Percentiles rank a stretch among this genome's conserved stretches.
phyloP scores from a whole-genome alignment of 768 basidiomycete genomes.

The Serendipita vermifera region DNA sequence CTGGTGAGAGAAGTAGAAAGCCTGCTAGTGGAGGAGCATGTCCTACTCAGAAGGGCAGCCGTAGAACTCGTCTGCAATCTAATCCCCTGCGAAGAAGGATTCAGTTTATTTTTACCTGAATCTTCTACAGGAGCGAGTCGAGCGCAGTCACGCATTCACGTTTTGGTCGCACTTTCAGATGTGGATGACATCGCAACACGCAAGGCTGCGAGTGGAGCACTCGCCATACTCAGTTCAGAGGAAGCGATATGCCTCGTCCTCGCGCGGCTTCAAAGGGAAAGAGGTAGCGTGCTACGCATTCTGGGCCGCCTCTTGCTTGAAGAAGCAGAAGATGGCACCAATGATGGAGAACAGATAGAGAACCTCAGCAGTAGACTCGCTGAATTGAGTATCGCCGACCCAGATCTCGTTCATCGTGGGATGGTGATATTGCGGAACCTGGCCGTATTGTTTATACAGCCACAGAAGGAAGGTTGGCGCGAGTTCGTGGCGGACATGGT shows the following conservation, averaged over 20 bases:
- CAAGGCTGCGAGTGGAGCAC: constrained; percentile 79
- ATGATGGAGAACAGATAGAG: not conserved
- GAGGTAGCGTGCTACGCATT: constrained; percentile 48
- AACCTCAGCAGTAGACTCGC: constrained; percentile 17
- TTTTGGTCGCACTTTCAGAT: constrained; percentile 75
- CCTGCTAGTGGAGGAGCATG: constrained; percentile 69
- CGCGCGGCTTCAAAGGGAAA: constrained; percentile 51
- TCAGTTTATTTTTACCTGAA: constrained; percentile 47
- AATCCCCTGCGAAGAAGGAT: constrained; percentile 58
- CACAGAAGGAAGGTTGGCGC: constrained; percentile 27
- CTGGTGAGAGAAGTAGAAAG: constrained; percentile 45
- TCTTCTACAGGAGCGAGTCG: not conserved
- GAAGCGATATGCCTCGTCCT: constrained; percentile 47
- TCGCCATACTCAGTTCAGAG: constrained; percentile 64
- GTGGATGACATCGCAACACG: constrained; percentile 76
- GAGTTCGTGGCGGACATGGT: constrained; percentile 38
- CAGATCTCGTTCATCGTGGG: constrained; percentile 65
- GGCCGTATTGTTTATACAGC: constrained; percentile 31
- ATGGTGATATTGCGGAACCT: constrained; percentile 63
- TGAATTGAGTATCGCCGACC: constrained; percentile 20
- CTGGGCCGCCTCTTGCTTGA: constrained; percentile 25
- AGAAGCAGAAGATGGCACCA: constrained; percentile 17
- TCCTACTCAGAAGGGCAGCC: constrained; percentile 71
- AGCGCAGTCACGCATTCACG: constrained; percentile 54
- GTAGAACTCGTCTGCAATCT: constrained; percentile 90